Evolutionary conservation across 2,329 filamentous ascomycete genomes (phyloP).

Genomic region (Pseudocercospora ulei): DNA sequence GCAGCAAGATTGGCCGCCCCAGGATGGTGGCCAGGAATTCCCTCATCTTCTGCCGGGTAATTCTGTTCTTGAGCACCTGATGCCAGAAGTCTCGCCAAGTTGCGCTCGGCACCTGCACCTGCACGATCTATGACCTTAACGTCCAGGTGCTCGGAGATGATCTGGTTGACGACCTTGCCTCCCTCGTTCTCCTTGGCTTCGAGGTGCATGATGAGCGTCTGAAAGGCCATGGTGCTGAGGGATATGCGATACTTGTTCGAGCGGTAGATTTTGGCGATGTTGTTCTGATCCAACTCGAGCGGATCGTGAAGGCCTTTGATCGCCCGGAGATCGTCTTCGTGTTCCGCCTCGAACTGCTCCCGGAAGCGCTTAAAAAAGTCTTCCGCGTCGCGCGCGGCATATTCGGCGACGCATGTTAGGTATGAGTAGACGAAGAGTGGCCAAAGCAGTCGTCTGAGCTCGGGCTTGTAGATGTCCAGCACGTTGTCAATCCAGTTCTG

Average conservation of each 20-base stretch:
- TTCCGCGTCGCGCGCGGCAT: constrained; percentile 61
- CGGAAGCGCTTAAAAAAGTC: constrained; percentile 62
- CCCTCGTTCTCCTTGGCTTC: constrained; percentile 77
- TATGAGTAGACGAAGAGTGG: constrained; percentile 91
- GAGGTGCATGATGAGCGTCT: constrained; percentile 74
- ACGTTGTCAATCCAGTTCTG: constrained; percentile 75
- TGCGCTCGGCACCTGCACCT: constrained; percentile 47
- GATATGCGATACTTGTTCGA: constrained; percentile 83
- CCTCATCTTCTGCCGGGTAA: constrained; percentile 57
- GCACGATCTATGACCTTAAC: constrained; percentile 51
- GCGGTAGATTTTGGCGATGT: constrained; percentile 68
- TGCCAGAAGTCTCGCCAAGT: constrained; percentile 51
- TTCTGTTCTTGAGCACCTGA: constrained; percentile 47
- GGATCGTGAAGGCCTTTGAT: constrained; percentile 66
- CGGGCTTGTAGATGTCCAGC: constrained; percentile 89
- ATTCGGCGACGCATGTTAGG: constrained; percentile 64
- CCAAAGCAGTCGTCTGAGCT: constrained; percentile 81
- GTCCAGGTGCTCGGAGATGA: constrained; percentile 56
- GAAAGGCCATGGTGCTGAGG: constrained; percentile 74
- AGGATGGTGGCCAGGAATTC: constrained; percentile 57
- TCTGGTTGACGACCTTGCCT: constrained; percentile 63
- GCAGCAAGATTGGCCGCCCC: constrained; percentile 53
- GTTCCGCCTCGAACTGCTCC: constrained; percentile 61
- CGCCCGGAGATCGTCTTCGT: constrained; percentile 67
- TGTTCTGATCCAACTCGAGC: constrained; percentile 67